These are phyloP conservation scores for Stachybotrys echinatus DNA, from an alignment of 2,329 filamentous ascomycete species.

Conservation along the genomic window DNA sequence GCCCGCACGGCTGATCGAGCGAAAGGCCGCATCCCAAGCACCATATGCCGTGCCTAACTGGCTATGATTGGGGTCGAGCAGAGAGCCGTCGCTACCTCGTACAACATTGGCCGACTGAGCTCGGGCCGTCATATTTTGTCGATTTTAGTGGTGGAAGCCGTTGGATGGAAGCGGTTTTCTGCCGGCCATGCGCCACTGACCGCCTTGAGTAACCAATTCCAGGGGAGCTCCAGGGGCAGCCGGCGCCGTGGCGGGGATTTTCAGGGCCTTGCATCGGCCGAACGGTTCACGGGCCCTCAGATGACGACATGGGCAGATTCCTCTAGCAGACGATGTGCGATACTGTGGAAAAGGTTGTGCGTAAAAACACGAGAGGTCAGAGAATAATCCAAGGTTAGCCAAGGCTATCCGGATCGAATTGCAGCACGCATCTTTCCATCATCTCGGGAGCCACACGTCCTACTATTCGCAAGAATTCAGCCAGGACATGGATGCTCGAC, in stretches of 20 bases:
- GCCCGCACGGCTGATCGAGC: constrained; percentile 23
- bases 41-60: background rate
- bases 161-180: background rate
- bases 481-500: too few species aligned
- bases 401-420: too few species aligned
- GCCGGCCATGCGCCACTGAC: background rate
- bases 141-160: background rate
- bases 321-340: too few species aligned
- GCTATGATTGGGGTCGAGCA: too few species aligned
- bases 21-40: constrained; percentile 26
- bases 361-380: too few species aligned
- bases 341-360: too few species aligned
- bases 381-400: too few species aligned
- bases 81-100: too few species aligned
- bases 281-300: too few species aligned
- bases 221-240: background rate
- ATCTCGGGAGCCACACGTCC: too few species aligned
- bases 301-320: background rate
- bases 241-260: background rate
- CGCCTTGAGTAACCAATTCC: background rate
- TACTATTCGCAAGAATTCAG: too few species aligned
- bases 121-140: background rate
- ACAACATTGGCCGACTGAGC: background rate
- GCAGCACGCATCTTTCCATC: too few species aligned
- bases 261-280: background rate